Conservation (phyloP, 805 yeast genomes). For the Metschnikowia shivogae region DNA sequence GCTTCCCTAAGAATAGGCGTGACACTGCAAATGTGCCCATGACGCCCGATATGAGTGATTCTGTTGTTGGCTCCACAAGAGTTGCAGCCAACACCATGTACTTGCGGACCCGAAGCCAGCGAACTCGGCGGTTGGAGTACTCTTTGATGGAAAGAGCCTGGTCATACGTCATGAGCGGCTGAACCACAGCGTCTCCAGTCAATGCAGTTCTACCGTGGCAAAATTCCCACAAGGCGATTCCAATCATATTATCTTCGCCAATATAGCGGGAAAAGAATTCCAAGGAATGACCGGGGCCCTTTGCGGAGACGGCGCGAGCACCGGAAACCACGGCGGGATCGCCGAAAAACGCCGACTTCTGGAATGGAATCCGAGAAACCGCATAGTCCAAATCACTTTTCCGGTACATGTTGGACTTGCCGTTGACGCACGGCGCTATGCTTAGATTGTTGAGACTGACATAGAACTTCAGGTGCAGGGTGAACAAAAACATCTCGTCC, state of each 20-base stretch:
- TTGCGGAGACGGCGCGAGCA: constrained; percentile 24
- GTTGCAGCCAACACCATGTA: constrained; percentile 88
- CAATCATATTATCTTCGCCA: constrained; percentile 93
- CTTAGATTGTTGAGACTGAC: constrained; percentile 69
- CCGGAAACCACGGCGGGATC: constrained; percentile 27
- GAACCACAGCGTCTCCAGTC: constrained; percentile 75
- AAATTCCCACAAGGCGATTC: constrained; percentile 72
- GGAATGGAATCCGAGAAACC: constrained; percentile 38
- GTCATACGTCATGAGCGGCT: constrained; percentile 51
- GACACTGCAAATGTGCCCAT: constrained; percentile 62
- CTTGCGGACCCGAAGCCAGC: constrained; percentile 85
- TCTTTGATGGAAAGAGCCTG: constrained; percentile 39
- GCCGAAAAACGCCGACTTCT: constrained; percentile 27
- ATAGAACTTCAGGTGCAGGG: constrained; percentile 84
- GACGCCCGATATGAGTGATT: constrained; percentile 60
- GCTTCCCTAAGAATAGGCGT: constrained; percentile 29
- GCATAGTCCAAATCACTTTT: constrained; percentile 59
- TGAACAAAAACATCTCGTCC: constrained; percentile 80
- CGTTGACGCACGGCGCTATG: constrained; percentile 87
- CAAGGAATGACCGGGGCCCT: constrained; percentile 49
- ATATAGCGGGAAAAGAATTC: constrained; percentile 73
- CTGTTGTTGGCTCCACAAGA: constrained; percentile 81
- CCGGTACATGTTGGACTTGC: constrained; percentile 78
- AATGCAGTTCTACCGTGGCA: constrained; percentile 68
- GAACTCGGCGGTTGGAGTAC: constrained; percentile 62